Evolutionary conservation across 768 basidiomycete genomes (phyloP).

Genomic region (Lentinula boryana): DNA sequence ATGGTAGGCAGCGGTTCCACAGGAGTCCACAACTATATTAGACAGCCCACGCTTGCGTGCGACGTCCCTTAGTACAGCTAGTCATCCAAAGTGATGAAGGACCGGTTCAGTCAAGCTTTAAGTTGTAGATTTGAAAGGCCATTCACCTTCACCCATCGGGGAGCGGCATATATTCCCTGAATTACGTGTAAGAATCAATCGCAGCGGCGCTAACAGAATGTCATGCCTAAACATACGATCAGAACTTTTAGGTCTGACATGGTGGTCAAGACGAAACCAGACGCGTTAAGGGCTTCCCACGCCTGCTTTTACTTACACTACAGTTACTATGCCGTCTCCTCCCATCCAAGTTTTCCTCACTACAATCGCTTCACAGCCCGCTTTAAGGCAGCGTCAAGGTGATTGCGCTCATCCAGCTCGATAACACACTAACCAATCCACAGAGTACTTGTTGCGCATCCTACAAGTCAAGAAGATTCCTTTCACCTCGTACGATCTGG

Average conservation of each 20-base stretch:
- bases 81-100: background rate
- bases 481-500: constrained; percentile 79
- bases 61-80: constrained; percentile 66
- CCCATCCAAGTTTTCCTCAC: constrained; percentile 82
- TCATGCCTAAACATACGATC: constrained; percentile 61
- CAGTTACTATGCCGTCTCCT: constrained; percentile 59
- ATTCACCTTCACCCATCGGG: constrained; percentile 70
- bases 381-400: constrained; percentile 79
- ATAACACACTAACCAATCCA: background rate
- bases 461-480: constrained; percentile 83
- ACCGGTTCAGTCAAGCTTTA: background rate
- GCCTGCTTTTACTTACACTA: background rate
- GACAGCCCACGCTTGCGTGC: constrained; percentile 49
- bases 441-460: constrained; percentile 77
- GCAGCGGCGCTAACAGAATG: background rate
- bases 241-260: constrained; percentile 46
- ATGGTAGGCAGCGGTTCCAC: constrained; percentile 83
- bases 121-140: background rate
- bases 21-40: constrained; percentile 71
- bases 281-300: constrained; percentile 1
- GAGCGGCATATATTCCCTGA: constrained; percentile 83
- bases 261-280: background rate
- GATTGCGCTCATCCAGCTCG: constrained; percentile 1
- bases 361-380: constrained; percentile 81
- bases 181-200: background rate